Base-by-base conservation (phyloP, 1,284 basidiomycete genomes). In the Heliocybe sulcata region DNA sequence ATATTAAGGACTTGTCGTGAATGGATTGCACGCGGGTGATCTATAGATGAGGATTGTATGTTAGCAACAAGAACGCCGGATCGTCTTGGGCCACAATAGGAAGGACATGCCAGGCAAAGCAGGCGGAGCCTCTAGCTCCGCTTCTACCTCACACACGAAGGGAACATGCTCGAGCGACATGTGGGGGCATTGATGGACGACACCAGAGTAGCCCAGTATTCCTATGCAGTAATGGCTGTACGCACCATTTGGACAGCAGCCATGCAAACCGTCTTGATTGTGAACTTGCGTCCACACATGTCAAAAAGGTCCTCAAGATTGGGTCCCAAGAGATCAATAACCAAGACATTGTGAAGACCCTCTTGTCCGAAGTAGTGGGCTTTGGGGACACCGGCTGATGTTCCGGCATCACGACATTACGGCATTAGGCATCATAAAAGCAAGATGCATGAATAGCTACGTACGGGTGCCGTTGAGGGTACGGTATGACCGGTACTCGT, bases 331-430 rank as follows among this genome's bases (percentile, higher is more conserved):
- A 99, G 79, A 74, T 99, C 96, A 61, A 99, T 98, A 66, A 98
- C 96, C 55, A 98, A 81, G 56, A 90, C 93, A 72, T 98, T 99
- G 77, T 99, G 96, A 53, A 98, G 80, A 11, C 96, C 96, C 73
- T 99, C 96, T 69, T 97, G 94, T 52, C 97, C 96, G 69, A 98
- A 99, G 77, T 98, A 92, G 74, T 99, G 94, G 42, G 98, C 95
- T 70, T 98, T 96, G 1, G 95, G 95, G 53, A 98, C 90, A 57
- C 95, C 95, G 59, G 85, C 92, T 97, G 64, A 42, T 42, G n/a
- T 42, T 6, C 12, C 38, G 38, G n/a, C 38, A 42, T 42, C 59
- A 60, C 25, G 38, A 54, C 14, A 47, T 45, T 51, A 29, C 16
- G 47, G 25, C 19, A 38, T 42, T n/a, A 14, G 31, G 27, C 31